phyloP scores from a whole-genome alignment of 345 rosid genomes.

The Kandelia obovata region DNA sequence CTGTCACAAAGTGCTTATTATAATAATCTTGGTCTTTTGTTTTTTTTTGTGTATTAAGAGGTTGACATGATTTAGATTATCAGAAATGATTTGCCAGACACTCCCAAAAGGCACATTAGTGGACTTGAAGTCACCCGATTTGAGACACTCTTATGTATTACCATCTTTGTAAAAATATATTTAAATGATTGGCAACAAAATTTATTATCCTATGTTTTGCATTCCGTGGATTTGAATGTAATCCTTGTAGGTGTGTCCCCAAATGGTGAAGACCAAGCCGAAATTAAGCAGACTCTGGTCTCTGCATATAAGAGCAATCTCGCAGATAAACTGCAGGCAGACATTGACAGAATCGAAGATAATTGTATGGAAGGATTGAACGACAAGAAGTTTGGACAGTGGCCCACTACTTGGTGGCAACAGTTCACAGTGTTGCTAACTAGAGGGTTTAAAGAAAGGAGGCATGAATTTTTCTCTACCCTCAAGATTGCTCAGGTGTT shows the following conservation, averaged over 20 bases:
- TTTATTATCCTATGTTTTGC: neutral
- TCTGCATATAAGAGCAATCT: slow-evolving; percentile 37
- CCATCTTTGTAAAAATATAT: no score
- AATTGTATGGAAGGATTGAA: slow-evolving; percentile 8
- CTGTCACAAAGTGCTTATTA: no score
- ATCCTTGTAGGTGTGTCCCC: slow-evolving; percentile 35
- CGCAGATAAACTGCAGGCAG: slow-evolving; percentile 31
- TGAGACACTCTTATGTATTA: no score
- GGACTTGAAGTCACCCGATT: no score
- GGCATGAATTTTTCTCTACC: slow-evolving; percentile 37
- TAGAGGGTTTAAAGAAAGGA: slow-evolving; percentile 54
- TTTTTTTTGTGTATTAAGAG: no score
- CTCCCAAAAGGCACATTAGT: no score
- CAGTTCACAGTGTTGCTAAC: slow-evolving; percentile 38
- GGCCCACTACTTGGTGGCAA: slow-evolving; percentile 63
- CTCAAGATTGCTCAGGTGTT: slow-evolving; percentile 40
- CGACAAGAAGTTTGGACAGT: slow-evolving; percentile 20
- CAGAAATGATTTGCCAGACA: no score
- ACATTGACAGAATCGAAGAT: slow-evolving; percentile 25
- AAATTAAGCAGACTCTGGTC: slow-evolving; percentile 33
- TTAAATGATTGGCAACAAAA: no score
- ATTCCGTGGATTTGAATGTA: no score
- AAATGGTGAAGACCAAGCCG: slow-evolving; percentile 24
- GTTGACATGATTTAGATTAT: no score
- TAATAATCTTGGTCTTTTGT: no score